Evolutionary conservation across 2,329 filamentous ascomycete genomes (phyloP), one percentile per base, ranked within the genome.

Genomic region (Nigrospora oryzae): DNA sequence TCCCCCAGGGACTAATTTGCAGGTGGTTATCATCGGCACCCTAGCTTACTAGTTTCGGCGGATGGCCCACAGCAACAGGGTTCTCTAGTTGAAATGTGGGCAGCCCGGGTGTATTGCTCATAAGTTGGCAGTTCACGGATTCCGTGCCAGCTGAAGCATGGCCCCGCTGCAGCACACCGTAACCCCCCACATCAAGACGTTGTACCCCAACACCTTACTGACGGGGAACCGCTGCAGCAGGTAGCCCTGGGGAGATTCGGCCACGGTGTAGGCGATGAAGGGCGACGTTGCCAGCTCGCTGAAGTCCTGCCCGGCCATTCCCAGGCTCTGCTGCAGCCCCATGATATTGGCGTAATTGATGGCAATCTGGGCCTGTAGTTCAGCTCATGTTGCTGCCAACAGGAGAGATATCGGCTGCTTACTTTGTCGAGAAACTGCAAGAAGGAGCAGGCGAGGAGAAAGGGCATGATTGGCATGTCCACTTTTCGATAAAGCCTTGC

Each of bases 371-470:
- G 11, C 7, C 2, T 14, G 3, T 11, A 13, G 10, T 15, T 31
- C 11, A n/a, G 14, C 38, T 8, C 16, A 12, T n/a, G 10, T 32
- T 7, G 17, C 3, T 10, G 1, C 17, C 7, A 2, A 3, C 15
- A 13, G 5, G 35, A 10, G n/a, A 36, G 2, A 13, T 13, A 17
- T 7, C 35, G 13, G 15, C 14, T 8, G 32, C 78, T 70, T 48
- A 81, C 74, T 61, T 83, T 83, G 64, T 83, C 79, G 38, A 82
- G 64, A 51, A 81, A 81, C 53, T 82, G 77, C 63, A 81, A 68
- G n/a, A 73, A 73, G 54, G 83, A 83, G 54, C 72, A 76, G 38
- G 69, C 60, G 48, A 81, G 81, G 74, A 82, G 79, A 43, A 82
- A 65, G 0, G 79, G 79, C 32, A 83, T 66, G 43, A 83, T 77